A percentile compares a stretch with the other conserved stretches of the same genome.
phyloP scores from a whole-genome alignment of 306 rosid species.

The Cicer bijugum region DNA sequence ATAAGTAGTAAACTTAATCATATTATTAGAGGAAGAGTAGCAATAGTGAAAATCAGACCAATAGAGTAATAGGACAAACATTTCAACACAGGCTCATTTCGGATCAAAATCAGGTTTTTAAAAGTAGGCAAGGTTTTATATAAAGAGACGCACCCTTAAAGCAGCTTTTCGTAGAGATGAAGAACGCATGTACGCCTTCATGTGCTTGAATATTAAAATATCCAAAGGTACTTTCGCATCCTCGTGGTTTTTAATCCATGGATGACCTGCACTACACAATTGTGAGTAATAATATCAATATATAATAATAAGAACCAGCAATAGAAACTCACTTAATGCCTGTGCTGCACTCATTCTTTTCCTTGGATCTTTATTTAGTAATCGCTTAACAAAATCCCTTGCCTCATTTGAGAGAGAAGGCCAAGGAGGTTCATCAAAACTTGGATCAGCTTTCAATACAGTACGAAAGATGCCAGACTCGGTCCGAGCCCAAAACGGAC shows the following conservation, averaged over 20 bases:
- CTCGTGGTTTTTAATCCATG: slow-evolving; percentile 72
- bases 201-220: slow-evolving; percentile 78
- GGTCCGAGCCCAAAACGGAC: slow-evolving; percentile 97
- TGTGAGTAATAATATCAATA: slow-evolving; percentile 44
- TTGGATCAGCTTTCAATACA: slow-evolving; percentile 86
- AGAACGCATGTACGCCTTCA: slow-evolving; percentile 86
- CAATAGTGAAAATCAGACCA: too few relatives aligned
- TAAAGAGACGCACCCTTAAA: slow-evolving; percentile 70
- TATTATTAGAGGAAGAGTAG: slow-evolving; percentile 6
- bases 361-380: slow-evolving; percentile 84
- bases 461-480: slow-evolving; percentile 94
- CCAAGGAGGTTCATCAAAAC: slow-evolving; percentile 92
- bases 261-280: slow-evolving; percentile 73
- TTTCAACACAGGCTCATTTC: slow-evolving; percentile 8
- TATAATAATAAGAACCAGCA: slow-evolving; percentile 33
- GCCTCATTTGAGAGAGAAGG: slow-evolving; percentile 81
- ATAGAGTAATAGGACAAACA: not conserved
- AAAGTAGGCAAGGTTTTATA: slow-evolving; percentile 14
- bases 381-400: slow-evolving; percentile 80
- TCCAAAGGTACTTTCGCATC: slow-evolving; percentile 75
- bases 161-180: slow-evolving; percentile 91
- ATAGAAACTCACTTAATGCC: slow-evolving; percentile 70
- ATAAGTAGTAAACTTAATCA: not conserved
- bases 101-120: slow-evolving; percentile 10
- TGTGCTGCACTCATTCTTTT: slow-evolving; percentile 94